A percentile compares a stretch with the other conserved stretches of the same genome.
Conservation (phyloP, 2,329 filamentous ascomycete genomes). For the Talaromyces funiculosus region DNA sequence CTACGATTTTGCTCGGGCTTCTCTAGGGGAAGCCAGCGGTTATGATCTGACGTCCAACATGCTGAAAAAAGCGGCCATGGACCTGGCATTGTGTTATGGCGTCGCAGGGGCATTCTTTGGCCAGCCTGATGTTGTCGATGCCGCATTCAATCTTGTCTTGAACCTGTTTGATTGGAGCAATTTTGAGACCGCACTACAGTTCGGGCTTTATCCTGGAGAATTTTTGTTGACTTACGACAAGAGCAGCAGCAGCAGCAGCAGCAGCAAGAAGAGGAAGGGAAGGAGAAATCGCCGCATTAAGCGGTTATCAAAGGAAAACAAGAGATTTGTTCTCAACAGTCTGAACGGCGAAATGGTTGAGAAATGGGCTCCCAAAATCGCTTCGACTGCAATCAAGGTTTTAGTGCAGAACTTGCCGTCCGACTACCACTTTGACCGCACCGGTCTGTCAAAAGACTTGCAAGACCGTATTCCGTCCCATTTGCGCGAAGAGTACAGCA, state of each 20-base stretch:
- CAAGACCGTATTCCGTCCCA: slow-evolving; percentile 23
- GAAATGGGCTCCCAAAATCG: slow-evolving; percentile 15
- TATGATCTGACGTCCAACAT: slow-evolving; percentile 11
- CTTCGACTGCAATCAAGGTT: slow-evolving; percentile 21
- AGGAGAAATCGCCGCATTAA: background rate
- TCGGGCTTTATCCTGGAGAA: slow-evolving; percentile 20
- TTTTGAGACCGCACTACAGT: slow-evolving; percentile 26
- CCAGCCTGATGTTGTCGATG: slow-evolving; percentile 19
- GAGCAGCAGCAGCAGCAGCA: background rate
- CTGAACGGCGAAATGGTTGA: slow-evolving; percentile 4
- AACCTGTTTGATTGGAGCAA: slow-evolving; percentile 25
- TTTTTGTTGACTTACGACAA: slow-evolving; percentile 18
- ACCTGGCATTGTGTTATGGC: slow-evolving; percentile 29
- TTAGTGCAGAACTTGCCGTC: slow-evolving; percentile 18
- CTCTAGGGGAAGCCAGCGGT: slow-evolving; percentile 11
- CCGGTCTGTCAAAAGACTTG: slow-evolving; percentile 20
- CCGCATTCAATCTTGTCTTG: slow-evolving; percentile 23
- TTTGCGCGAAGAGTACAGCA: slow-evolving; percentile 15
- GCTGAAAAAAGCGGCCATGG: slow-evolving; percentile 20
- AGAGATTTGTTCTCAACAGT: slow-evolving; percentile 12
- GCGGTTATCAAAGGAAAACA: background rate
- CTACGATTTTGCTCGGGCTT: slow-evolving; percentile 13
- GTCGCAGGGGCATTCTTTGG: slow-evolving; percentile 27
- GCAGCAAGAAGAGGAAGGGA: background rate
- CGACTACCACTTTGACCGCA: slow-evolving; percentile 22